Evolutionary conservation across 768 basidiomycete genomes (phyloP).

Genomic region (Butyriboletus loyo): DNA sequence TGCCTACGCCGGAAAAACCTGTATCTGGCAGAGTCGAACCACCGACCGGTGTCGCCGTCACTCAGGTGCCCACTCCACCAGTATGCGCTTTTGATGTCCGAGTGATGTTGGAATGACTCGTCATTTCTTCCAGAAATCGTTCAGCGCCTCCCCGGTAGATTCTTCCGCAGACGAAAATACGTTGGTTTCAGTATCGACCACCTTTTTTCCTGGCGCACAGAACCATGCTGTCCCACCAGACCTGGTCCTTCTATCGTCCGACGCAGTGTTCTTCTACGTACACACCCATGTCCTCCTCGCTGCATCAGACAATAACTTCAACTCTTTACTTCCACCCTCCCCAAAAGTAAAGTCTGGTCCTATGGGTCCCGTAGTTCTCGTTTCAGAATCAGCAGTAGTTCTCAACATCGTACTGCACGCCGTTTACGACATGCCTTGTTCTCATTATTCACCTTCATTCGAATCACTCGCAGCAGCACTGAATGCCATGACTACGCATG

Average conservation of each 20-base stretch:
- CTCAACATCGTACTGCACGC: conserved; percentile 74
- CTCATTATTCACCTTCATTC: conserved; percentile 70
- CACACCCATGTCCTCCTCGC: conserved; percentile 57
- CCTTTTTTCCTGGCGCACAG: conserved; percentile 71
- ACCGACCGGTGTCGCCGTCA: conserved; percentile 7
- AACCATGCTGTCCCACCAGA: conserved; percentile 57
- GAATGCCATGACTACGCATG: conserved; percentile 55
- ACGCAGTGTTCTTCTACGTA: conserved; percentile 83
- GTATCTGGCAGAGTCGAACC: conserved; percentile 25
- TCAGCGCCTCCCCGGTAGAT: conserved; percentile 31
- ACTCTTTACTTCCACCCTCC: conserved; percentile 49
- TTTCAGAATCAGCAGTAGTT: conserved; percentile 57
- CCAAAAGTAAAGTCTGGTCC: conserved; percentile 39
- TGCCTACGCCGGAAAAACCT: conserved; percentile 36
- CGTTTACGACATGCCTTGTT: conserved; percentile 68
- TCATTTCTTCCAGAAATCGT: conserved; percentile 27
- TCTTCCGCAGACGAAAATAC: conserved; percentile 40
- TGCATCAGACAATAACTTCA: conserved; percentile 65
- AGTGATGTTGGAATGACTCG: conserved; percentile 4
- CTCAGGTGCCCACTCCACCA: conserved; percentile 65
- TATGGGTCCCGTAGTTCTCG: conserved; percentile 50
- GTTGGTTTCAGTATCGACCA: conserved; percentile 76
- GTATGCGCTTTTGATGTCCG: conserved; percentile 34
- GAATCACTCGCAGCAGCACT: conserved; percentile 56
- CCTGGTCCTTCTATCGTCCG: conserved; percentile 63